These are phyloP conservation scores for Pleurotus eryngii DNA, from an alignment of 768 basidiomycete species.

Conservation along the genomic window DNA sequence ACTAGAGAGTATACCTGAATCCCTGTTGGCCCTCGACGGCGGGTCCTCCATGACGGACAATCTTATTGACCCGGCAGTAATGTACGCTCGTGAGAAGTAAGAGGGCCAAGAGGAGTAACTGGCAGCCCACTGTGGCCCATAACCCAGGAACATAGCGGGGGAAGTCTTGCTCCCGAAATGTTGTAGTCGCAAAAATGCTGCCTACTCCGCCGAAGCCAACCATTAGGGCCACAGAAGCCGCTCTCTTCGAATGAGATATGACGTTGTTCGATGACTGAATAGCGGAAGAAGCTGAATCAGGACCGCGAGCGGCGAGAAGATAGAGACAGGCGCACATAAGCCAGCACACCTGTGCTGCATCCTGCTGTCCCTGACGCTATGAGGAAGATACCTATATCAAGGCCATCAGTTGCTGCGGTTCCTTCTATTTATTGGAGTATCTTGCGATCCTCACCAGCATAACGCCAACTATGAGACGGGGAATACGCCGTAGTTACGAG, in stretches of 20 bases:
- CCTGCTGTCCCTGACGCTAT: slow-evolving; percentile 43
- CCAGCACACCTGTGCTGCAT: slow-evolving; percentile 44
- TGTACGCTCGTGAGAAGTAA: slow-evolving; percentile 36
- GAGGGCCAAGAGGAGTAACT: slow-evolving; percentile 36
- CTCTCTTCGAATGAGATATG: slow-evolving; percentile 46
- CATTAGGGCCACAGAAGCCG: slow-evolving; percentile 44
- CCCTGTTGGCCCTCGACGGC: slow-evolving; percentile 29
- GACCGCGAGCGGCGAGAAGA: not conserved
- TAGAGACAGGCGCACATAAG: slow-evolving; percentile 35
- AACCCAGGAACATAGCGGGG: slow-evolving; percentile 47
- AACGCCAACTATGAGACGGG: slow-evolving; percentile 32
- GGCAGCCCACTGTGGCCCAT: slow-evolving; percentile 41
- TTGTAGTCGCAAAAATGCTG: slow-evolving; percentile 43
- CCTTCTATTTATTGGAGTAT: not conserved
- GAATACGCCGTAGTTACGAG: slow-evolving; percentile 38
- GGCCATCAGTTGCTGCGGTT: not conserved
- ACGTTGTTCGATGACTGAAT: slow-evolving; percentile 47
- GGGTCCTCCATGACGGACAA: slow-evolving; percentile 20
- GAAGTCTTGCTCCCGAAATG: slow-evolving; percentile 43
- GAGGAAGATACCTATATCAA: slow-evolving; percentile 39
- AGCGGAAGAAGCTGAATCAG: not conserved
- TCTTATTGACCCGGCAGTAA: slow-evolving; percentile 34
- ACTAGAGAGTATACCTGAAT: slow-evolving; percentile 39
- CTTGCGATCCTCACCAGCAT: slow-evolving; percentile 30
- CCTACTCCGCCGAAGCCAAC: slow-evolving; percentile 47